Conservation (phyloP, 2,329 filamentous ascomycete species). For the Ciborinia camelliae region DNA sequence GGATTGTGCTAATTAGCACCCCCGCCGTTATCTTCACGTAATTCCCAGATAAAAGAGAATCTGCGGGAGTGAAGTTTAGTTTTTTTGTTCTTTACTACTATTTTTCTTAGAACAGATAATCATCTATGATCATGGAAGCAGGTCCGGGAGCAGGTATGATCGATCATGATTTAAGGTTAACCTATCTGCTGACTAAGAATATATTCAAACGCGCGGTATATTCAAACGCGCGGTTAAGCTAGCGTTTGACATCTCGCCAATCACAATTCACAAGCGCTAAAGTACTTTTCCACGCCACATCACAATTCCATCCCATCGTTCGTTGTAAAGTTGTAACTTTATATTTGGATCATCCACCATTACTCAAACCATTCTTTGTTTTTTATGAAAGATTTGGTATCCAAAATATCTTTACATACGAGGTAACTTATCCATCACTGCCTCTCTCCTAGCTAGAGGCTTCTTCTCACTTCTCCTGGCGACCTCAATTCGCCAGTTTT, state of each 20-base stretch:
- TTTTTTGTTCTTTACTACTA: background rate
- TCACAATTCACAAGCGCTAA: background rate
- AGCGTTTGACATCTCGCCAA: background rate
- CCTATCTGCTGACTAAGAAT: slow-evolving; percentile 11
- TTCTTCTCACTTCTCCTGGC: slow-evolving; percentile 14
- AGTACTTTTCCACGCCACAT: background rate
- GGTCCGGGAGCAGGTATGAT: no score
- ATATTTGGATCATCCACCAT: background rate
- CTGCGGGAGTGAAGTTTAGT: background rate
- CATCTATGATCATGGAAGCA: background rate
- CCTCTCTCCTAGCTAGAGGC: slow-evolving; percentile 11
- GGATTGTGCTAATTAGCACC: background rate
- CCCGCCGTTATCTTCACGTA: background rate
- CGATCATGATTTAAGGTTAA: no score
- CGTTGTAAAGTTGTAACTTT: background rate
- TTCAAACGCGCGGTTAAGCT: background rate
- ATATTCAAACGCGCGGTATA: no score
- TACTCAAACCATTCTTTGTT: background rate
- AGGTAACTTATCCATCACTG: background rate
- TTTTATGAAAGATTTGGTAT: no score
- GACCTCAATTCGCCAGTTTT: slow-evolving; percentile 14
- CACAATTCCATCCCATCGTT: background rate
- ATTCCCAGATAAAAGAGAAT: background rate
- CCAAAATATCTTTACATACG: no score
- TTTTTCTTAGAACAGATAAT: background rate